Evolutionary conservation across 805 yeast species (phyloP), one percentile per base, ranked within the genome.

Genomic region (Clavispora phyllophila): DNA sequence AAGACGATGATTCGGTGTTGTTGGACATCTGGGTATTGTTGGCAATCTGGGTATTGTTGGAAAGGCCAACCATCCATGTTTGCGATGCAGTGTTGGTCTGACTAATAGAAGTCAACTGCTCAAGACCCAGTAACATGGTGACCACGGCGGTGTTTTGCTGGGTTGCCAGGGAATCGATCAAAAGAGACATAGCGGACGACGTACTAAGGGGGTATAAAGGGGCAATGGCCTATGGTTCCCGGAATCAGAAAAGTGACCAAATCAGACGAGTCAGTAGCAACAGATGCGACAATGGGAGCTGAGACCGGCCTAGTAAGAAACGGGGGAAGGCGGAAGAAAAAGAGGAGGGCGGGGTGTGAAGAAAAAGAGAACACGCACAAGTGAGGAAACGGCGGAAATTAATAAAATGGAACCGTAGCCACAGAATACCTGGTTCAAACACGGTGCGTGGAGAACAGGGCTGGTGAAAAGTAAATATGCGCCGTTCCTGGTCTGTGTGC

Each of bases 71-170:
- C 2, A 14, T 7, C 31, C 31, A 28, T 8, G 31, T 28, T 17
- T 25, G 3, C 3, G 31, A 28, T 7, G 31, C 17, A 2, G 31
- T 14, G 18, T n/a, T 28, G 9, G 8, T 14, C 7, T 7, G 18
- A 18, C 31, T 28, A 4, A 40, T 27, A 15, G 42, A 31, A 2
- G 51, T 44, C 18, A 44, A 29, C 34, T 47, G 53, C 25, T 43
- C 47, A 29, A 51, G 53, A 10, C 49, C 53, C 47, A 43, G 49
- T 24, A 51, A 42, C 38, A 44, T 43, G 3, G 46, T 29, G n/a
- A 45, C 33, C 22, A 47, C 31, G 10, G 41, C 39, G 20, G 53
- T 39, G 14, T 20, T 18, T 14, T 28, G 31, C 10, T 5, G 10
- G n/a, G 4, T 6, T 2, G 18, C 31, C 31, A 28, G 31, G 9